phyloP scores from a whole-genome alignment of 225 moss, liverwort and hornwort species.

The Pseudisothecium myosuroides region DNA sequence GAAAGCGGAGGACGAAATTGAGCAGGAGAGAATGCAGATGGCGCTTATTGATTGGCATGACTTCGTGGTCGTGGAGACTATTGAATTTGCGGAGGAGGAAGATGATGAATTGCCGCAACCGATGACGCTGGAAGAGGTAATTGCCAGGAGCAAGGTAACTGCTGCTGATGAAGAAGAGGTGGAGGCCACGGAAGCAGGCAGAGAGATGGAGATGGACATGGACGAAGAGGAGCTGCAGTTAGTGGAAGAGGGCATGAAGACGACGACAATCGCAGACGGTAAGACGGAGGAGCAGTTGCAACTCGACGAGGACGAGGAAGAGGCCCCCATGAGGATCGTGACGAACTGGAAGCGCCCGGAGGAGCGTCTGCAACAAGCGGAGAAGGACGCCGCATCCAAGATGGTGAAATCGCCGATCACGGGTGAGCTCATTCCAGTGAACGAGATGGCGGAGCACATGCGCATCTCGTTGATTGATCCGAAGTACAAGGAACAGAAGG shows the following conservation, averaged over 20 bases:
- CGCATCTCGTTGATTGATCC: conserved; percentile 98
- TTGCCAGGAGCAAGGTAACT: conserved; percentile 79
- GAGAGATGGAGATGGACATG: conserved; percentile 99
- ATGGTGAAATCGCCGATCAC: conserved; percentile 95
- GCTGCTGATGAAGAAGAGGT: conserved; percentile 77
- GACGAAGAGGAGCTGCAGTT: conserved; percentile 96
- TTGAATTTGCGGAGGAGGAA: conserved; percentile 97
- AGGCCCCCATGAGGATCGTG: conserved; percentile 91
- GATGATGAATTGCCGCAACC: conserved; percentile 97
- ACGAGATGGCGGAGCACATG: conserved; percentile 99
- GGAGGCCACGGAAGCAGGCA: conserved; percentile 86
- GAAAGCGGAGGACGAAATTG: conserved; percentile 99
- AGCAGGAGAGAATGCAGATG: conserved; percentile 99
- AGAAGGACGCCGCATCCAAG: conserved; percentile 71
- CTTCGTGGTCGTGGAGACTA: conserved; percentile 97
- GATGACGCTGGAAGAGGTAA: conserved; percentile 95
- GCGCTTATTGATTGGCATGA: conserved; percentile 99
- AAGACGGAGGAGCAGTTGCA: conserved; percentile 15
- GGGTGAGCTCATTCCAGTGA: conserved; percentile 86
- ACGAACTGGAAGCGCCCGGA: conserved; percentile 98
- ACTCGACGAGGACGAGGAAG: conserved; percentile 55
- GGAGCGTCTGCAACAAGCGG: conserved; percentile 68
- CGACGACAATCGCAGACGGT: conserved; percentile 54
- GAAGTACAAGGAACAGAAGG: conserved; percentile 99
- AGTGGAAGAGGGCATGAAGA: conserved; percentile 95